A percentile compares a stretch with the other conserved stretches of the same genome.
Evolutionary conservation across 352 stramenopile species (phyloP).

Genomic region (Globisporangium cylindrosporum): DNA sequence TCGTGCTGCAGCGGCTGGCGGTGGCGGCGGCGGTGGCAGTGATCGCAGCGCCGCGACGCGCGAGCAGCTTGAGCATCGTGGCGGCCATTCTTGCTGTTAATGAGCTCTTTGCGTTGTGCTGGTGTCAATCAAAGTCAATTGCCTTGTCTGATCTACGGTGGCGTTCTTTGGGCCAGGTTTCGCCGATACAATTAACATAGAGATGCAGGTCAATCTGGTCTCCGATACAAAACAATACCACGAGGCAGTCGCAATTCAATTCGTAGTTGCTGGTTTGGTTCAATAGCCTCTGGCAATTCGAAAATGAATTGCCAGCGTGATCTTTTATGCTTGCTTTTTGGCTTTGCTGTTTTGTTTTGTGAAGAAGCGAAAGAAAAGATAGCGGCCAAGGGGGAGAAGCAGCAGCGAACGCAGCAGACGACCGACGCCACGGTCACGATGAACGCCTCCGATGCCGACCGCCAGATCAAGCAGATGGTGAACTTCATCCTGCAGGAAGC

Average conservation of each 20-base stretch:
- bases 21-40: background rate
- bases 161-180: background rate
- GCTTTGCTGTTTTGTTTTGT: background rate
- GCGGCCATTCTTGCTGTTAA: background rate
- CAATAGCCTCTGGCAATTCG: conserved; percentile 10
- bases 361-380: conserved; percentile 16
- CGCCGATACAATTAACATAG: background rate
- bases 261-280: conserved; percentile 1
- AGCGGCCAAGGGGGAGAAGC: conserved; percentile 13
- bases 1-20: background rate
- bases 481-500: conserved; percentile 99
- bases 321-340: background rate
- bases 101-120: background rate
- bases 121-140: background rate
- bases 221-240: no score
- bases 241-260: background rate
- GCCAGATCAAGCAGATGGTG: conserved; percentile 95
- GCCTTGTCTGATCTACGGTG: background rate
- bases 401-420: conserved; percentile 13
- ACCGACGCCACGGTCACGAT: conserved; percentile 33
- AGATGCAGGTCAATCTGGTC: no score
- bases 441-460: conserved; percentile 82
- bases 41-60: background rate
- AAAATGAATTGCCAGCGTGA: conserved; percentile 5
- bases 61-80: conserved; percentile 15